Evolutionary conservation across 192 early-diverging fungal genomes (phyloP).

Genomic region (Funneliformis mosseae): DNA sequence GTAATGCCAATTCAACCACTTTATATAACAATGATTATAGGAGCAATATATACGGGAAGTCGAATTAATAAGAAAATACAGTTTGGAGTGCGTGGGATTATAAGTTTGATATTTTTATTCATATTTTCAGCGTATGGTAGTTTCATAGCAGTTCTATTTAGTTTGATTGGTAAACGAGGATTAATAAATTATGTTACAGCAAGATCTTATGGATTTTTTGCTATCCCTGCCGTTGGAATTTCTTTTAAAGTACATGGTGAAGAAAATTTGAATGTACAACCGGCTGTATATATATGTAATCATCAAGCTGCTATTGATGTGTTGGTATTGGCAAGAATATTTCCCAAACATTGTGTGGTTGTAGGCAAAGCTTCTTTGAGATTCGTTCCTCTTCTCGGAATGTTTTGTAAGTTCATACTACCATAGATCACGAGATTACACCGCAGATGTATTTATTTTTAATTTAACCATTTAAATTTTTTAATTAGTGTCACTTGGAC

Average conservation of each 20-base stretch:
- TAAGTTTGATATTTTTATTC: slow-evolving; percentile 11
- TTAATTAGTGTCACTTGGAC: slow-evolving; percentile 67
- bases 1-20: neutral
- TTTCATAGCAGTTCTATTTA: slow-evolving; percentile 18
- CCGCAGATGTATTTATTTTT: neutral
- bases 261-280: slow-evolving; percentile 58
- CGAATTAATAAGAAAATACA: slow-evolving; percentile 14
- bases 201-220: slow-evolving; percentile 4
- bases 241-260: slow-evolving; percentile 61
- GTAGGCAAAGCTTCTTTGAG: slow-evolving; percentile 74
- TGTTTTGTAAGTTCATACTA: slow-evolving; percentile 65
- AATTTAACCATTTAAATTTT: neutral
- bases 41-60: neutral
- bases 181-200: slow-evolving; percentile 29
- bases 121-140: slow-evolving; percentile 28
- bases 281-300: slow-evolving; percentile 79
- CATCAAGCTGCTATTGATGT: slow-evolving; percentile 85
- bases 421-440: neutral
- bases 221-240: slow-evolving; percentile 45
- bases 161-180: slow-evolving; percentile 7
- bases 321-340: slow-evolving; percentile 64
- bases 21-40: neutral
- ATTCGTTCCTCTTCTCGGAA: slow-evolving; percentile 73
- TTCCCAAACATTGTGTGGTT: slow-evolving; percentile 64
- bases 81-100: neutral